Evolutionary conservation across 2,329 filamentous ascomycete species (phyloP).

Genomic region (Pezicula rhizophila): DNA sequence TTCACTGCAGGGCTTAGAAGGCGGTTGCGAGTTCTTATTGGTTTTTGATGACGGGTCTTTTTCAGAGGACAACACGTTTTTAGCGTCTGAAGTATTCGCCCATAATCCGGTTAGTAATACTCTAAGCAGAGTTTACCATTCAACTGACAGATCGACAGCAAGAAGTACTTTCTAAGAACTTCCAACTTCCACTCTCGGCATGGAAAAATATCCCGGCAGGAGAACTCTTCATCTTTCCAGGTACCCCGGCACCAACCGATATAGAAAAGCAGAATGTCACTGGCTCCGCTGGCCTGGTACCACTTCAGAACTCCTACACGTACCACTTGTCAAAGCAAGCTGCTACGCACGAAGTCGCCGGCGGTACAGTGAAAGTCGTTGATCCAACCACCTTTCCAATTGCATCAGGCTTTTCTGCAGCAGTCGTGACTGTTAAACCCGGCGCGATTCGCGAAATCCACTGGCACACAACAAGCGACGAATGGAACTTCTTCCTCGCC

Average conservation of each 20-base stretch:
- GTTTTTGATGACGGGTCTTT: conserved; percentile 56
- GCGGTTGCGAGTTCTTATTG: conserved; percentile 60
- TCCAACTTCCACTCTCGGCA: conserved; percentile 39
- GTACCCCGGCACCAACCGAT: conserved; percentile 39
- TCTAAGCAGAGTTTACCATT: conserved; percentile 7
- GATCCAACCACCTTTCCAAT: conserved; percentile 73
- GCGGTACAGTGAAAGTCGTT: conserved; percentile 67
- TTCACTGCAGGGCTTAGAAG: conserved; percentile 65
- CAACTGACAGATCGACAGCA: conserved; percentile 20
- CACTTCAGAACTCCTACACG: conserved; percentile 35
- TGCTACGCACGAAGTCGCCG: conserved; percentile 53
- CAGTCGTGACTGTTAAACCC: conserved; percentile 64
- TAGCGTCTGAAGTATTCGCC: conserved; percentile 57
- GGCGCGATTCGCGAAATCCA: conserved; percentile 49
- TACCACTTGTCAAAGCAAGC: conserved; percentile 41
- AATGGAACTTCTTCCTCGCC: conserved; percentile 74
- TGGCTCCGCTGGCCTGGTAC: conserved; percentile 36
- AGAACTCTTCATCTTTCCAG: conserved; percentile 48
- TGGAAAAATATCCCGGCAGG: conserved; percentile 41
- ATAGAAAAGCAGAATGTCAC: conserved; percentile 42
- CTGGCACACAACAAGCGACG: conserved; percentile 75
- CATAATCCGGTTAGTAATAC: conserved; percentile 15
- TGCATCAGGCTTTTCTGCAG: conserved; percentile 67
- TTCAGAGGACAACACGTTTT: conserved; percentile 62
- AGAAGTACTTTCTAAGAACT: conserved; percentile 48